Base-by-base conservation (phyloP, 2,329 filamentous ascomycete species). In the Cercospora sp. region DNA sequence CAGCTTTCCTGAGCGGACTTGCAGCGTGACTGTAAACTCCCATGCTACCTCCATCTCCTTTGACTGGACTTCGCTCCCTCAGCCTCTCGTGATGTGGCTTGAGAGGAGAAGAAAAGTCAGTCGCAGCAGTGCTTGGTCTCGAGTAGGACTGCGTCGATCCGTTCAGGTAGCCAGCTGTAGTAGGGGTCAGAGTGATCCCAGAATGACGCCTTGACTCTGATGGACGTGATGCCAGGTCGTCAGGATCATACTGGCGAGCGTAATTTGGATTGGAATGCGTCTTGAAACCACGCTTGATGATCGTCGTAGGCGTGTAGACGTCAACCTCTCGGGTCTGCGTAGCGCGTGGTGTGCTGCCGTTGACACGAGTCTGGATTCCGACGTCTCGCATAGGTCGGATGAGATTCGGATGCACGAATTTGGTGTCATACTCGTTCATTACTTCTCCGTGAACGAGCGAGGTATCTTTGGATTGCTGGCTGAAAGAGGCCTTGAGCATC, bases 401-500 rank as follows among this genome's bases (percentile, higher is more conserved):
- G n/a, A 96, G 87, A 10, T 90, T 87, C 2, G 95, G 95, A 75
- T 96, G 93, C 0, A 99, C 95, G 76, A 91, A 97, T 81, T 99
- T 99, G 73, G 89, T 92, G 77, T 98, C 93, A 77, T 99, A 99
- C 80, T 99, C 95, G 77, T 93, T 90, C 80, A 98, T 85, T 5
- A 98, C 94, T 80, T 98, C 92, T 74, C 91, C 93, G 73, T 96
- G 93, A 67, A 99, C 91, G 58, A 97, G 86, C 2, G 89, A 85
- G 1, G 87, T 88, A 79, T 99, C 95, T 77, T 93, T 96, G 69
- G 87, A 88, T 78, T 98, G 94, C 77, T 94, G 94, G 3, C 87
- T 85, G 79, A 94, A 98, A 36, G 85, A 88, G 2, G 85, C 86
- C 68, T 91, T 89, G 60, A 98, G 82, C 31, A 92, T 83, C 63